Evolutionary conservation across 768 basidiomycete species (phyloP).

Genomic region (Scleroderma citrinum): DNA sequence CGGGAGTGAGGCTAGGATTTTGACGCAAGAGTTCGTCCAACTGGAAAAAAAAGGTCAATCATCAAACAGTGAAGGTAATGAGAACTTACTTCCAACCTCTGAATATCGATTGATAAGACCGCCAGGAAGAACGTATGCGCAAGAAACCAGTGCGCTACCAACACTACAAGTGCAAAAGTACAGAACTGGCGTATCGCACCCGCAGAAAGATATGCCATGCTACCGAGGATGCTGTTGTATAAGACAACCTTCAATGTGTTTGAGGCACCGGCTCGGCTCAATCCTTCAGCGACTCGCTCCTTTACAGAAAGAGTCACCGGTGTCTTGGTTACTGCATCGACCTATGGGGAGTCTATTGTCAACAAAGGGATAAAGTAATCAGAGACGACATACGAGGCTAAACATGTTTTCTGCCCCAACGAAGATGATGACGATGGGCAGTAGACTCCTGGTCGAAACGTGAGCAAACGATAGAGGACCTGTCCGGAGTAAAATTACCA

Average conservation of each 20-base stretch:
- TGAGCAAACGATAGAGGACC: conserved; percentile 5
- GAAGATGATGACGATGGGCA: conserved; percentile 92
- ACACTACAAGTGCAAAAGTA: conserved; percentile 86
- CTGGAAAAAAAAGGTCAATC: conserved; percentile 32
- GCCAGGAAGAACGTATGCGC: conserved; percentile 95
- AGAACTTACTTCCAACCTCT: conserved; percentile 70
- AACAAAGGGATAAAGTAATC: conserved; percentile 9
- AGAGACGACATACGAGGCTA: conserved; percentile 58
- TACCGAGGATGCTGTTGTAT: conserved; percentile 75
- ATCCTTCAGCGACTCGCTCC: conserved; percentile 84
- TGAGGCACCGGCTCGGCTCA: conserved; percentile 84
- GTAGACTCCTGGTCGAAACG: conserved; percentile 54
- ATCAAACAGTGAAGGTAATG: neutral
- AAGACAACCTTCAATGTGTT: conserved; percentile 90
- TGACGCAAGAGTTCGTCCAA: conserved; percentile 82
- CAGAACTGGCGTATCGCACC: conserved; percentile 91
- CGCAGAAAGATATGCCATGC: conserved; percentile 66
- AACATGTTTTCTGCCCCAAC: conserved; percentile 99
- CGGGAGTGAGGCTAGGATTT: conserved; percentile 50
- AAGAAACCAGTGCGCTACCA: conserved; percentile 96
- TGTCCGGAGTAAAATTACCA: conserved; percentile 46
- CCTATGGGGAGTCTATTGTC: conserved; percentile 39
- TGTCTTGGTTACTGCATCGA: conserved; percentile 80
- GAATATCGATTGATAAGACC: conserved; percentile 92
- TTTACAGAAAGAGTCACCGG: conserved; percentile 85